A percentile compares a stretch with the other conserved stretches of the same genome.
phyloP scores from a whole-genome alignment of 345 rosid genomes.

The Citrus hindsii region DNA sequence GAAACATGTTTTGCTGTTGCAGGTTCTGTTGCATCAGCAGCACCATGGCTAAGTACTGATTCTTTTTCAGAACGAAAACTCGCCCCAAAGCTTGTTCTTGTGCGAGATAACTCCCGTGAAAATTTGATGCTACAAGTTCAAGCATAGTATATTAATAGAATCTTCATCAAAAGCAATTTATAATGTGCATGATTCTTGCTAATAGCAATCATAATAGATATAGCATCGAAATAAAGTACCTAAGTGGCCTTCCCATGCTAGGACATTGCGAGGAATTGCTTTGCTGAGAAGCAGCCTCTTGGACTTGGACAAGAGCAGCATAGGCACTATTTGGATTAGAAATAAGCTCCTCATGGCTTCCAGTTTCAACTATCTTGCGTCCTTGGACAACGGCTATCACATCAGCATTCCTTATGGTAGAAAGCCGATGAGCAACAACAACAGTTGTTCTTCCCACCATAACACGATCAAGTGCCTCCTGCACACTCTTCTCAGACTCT shows the following conservation, averaged over 20 bases:
- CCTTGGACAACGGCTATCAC: constrained; percentile 72
- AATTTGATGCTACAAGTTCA: constrained; percentile 38
- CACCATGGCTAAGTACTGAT: constrained; percentile 38
- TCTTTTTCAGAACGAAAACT: constrained; percentile 90
- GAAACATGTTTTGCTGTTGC: constrained; percentile 42
- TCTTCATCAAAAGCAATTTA: background rate
- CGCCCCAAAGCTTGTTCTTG: constrained; percentile 57
- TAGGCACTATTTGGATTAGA: constrained; percentile 60
- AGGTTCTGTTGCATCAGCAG: constrained; percentile 42
- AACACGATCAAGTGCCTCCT: constrained; percentile 89
- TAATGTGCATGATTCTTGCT: background rate
- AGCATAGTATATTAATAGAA: background rate
- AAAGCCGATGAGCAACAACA: constrained; percentile 88
- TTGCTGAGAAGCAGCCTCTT: constrained; percentile 65
- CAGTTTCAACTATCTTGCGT: constrained; percentile 83
- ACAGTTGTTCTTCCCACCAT: constrained; percentile 95
- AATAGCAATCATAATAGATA: background rate
- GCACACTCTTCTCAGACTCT: constrained; percentile 93
- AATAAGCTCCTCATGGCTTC: constrained; percentile 86
- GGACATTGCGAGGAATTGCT: constrained; percentile 59
- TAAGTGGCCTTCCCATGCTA: constrained; percentile 49
- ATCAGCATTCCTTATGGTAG: constrained; percentile 89
- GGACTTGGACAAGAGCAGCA: constrained; percentile 75
- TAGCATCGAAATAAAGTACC: constrained; percentile 36
- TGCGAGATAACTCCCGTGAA: constrained; percentile 67